Evolutionary conservation across 805 yeast genomes (phyloP).

Genomic region (Lipomyces spencermartinsiae): DNA sequence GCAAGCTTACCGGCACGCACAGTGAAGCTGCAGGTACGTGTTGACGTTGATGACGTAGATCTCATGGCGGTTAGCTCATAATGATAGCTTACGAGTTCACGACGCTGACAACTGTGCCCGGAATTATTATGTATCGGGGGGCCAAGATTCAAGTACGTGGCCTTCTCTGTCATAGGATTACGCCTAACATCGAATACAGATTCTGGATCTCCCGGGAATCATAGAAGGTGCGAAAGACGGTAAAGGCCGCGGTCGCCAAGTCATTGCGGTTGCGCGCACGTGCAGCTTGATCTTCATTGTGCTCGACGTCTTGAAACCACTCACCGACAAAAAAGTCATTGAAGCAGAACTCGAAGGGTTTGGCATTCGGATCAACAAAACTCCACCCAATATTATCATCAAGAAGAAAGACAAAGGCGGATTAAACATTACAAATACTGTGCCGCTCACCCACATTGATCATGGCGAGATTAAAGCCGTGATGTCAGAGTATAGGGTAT

Average conservation of each 20-base stretch:
- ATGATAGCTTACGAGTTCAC: slow-evolving; percentile 83
- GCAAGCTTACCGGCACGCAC: slow-evolving; percentile 91
- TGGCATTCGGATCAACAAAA: slow-evolving; percentile 89
- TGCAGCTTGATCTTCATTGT: slow-evolving; percentile 93
- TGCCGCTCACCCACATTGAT: slow-evolving; percentile 88
- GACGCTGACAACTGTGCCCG: slow-evolving; percentile 96
- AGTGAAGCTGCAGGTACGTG: slow-evolving; percentile 73
- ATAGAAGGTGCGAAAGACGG: slow-evolving; percentile 98
- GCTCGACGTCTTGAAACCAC: slow-evolving; percentile 93
- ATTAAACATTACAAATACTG: slow-evolving; percentile 89
- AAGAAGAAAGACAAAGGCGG: slow-evolving; percentile 97
- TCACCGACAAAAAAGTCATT: slow-evolving; percentile 90
- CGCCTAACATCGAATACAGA: slow-evolving; percentile 44
- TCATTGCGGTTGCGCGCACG: slow-evolving; percentile 98
- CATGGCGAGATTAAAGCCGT: slow-evolving; percentile 95
- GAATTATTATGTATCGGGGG: slow-evolving; percentile 93
- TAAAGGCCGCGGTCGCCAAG: slow-evolving; percentile 98
- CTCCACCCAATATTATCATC: slow-evolving; percentile 90
- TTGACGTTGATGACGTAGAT: background rate
- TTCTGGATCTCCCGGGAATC: slow-evolving; percentile 97
- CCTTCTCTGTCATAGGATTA: background rate
- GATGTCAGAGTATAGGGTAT: slow-evolving; percentile 91
- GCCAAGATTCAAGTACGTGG: slow-evolving; percentile 76
- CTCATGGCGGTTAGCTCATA: background rate
- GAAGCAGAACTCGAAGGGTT: slow-evolving; percentile 97